phyloP scores from a whole-genome alignment of 2,329 filamentous ascomycete species.

The Fusarium sp. region DNA sequence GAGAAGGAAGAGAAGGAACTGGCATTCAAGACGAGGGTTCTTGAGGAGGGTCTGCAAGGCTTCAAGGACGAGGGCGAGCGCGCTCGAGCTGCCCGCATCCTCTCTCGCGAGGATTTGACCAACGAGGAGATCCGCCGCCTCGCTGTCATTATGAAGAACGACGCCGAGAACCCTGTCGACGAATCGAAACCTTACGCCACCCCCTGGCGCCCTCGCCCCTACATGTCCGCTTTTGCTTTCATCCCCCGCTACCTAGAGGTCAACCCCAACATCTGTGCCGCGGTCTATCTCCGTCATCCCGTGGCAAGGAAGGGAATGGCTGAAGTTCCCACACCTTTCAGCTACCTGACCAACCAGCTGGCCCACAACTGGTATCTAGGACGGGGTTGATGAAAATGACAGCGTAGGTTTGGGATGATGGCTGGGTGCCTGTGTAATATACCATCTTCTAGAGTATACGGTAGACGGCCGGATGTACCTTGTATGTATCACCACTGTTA shows the following conservation, averaged over 20 bases:
- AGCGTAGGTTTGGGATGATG: slow-evolving; percentile 15
- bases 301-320: slow-evolving; percentile 83
- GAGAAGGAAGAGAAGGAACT: slow-evolving; percentile 33
- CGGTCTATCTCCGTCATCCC: slow-evolving; percentile 93
- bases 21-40: slow-evolving; percentile 46
- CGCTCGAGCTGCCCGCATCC: slow-evolving; percentile 45
- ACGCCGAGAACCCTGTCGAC: slow-evolving; percentile 81
- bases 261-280: slow-evolving; percentile 95
- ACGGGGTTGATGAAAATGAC: slow-evolving; percentile 65
- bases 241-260: slow-evolving; percentile 96
- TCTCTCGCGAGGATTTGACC: slow-evolving; percentile 49
- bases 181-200: slow-evolving; percentile 83
- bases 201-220: slow-evolving; percentile 87
- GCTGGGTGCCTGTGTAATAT: slow-evolving; percentile 45
- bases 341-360: slow-evolving; percentile 73
- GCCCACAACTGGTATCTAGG: slow-evolving; percentile 95
- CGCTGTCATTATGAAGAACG: slow-evolving; percentile 65
- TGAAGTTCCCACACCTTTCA: slow-evolving; percentile 87
- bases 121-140: slow-evolving; percentile 64
- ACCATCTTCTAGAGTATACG: slow-evolving; percentile 46
- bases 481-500: slow-evolving; percentile 46
- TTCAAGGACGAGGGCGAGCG: slow-evolving; percentile 47
- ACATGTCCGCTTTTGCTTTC: slow-evolving; percentile 92
- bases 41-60: slow-evolving; percentile 49
- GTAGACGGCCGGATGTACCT: slow-evolving; percentile 44